Percentiles rank a stretch among this genome's conserved stretches.
Conservation (phyloP, 225 moss, liverwort and hornwort species). For the Neckera pumila region DNA sequence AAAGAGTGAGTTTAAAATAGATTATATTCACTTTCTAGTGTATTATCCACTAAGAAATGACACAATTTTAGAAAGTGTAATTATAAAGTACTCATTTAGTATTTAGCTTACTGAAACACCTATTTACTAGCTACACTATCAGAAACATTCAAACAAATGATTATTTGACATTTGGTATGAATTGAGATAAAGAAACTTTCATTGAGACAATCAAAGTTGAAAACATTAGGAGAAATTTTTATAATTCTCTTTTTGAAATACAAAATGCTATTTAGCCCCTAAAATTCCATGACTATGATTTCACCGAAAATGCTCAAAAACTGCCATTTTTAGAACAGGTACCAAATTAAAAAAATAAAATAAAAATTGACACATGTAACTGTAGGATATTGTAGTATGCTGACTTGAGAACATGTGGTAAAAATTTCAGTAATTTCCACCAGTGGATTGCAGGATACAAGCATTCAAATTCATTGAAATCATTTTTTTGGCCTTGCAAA, state of each 20-base stretch:
- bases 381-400: no score
- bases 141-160: background rate
- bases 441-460: no score
- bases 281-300: no score
- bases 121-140: background rate
- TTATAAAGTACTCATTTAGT: background rate
- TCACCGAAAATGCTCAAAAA: no score
- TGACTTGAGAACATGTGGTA: no score
- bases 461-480: no score
- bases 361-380: no score
- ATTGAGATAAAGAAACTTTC: background rate
- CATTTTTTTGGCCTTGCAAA: no score
- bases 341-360: no score
- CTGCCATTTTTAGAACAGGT: no score
- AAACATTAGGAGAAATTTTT: background rate
- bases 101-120: background rate
- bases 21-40: background rate
- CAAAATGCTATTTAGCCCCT: background rate
- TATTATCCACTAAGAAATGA: background rate
- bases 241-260: background rate
- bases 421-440: no score
- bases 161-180: background rate
- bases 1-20: background rate
- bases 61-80: background rate
- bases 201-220: background rate